Evolutionary conservation across 208 protist species (phyloP).

Genomic region (Trypanosoma boissoni): DNA sequence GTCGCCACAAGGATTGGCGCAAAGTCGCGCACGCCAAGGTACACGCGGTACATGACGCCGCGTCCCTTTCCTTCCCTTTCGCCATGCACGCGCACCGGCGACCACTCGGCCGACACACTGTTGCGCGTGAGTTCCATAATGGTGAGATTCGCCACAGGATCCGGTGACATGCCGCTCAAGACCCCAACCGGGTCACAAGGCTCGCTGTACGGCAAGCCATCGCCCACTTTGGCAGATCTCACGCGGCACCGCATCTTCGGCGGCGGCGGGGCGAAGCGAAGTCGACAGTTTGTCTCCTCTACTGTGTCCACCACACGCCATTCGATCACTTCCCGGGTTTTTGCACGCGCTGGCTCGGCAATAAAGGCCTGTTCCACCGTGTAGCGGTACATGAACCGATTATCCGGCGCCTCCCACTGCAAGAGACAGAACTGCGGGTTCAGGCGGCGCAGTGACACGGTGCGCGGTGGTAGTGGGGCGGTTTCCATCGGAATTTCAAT

Average conservation of each 20-base stretch:
- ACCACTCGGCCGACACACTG: conserved; percentile 71
- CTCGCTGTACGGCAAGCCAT: conserved; percentile 52
- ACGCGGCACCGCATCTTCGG: conserved; percentile 81
- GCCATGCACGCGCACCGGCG: conserved; percentile 32
- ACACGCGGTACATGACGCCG: conserved; percentile 49
- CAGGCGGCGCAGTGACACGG: conserved; percentile 63
- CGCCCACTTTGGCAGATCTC: conserved; percentile 48
- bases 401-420: conserved; percentile 65
- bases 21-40: conserved; percentile 39
- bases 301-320: conserved; percentile 83
- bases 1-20: conserved; percentile 35
- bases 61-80: conserved; percentile 12
- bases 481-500: conserved; percentile 59
- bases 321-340: conserved; percentile 24
- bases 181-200: conserved; percentile 69
- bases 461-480: conserved; percentile 58
- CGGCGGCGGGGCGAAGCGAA: conserved; percentile 52
- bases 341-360: conserved; percentile 16
- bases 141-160: conserved; percentile 58
- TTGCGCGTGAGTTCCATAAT: conserved; percentile 56
- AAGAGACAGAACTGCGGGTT: conserved; percentile 79
- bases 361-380: conserved; percentile 61
- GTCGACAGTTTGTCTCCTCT: conserved; percentile 59
- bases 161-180: conserved; percentile 73
- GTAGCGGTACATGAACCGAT: conserved; percentile 57